Evolutionary conservation across 208 protist species (phyloP).

Genomic region (Leishmania martiniquensis): DNA sequence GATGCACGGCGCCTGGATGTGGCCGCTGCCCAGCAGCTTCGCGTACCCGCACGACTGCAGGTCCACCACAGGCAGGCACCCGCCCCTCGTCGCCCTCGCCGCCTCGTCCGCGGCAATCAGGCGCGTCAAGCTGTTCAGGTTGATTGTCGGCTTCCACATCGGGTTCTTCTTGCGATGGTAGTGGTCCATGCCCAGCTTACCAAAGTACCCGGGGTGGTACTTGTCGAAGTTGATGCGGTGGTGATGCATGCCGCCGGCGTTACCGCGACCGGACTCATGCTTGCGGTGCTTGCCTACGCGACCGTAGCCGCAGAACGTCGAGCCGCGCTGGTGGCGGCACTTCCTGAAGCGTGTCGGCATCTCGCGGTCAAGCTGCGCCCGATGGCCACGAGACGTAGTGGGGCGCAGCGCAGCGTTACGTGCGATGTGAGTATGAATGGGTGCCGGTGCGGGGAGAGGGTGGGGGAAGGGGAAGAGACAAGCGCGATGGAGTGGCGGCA

Average conservation of each 20-base stretch:
- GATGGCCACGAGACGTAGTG: background rate
- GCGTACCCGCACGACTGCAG: slow-evolving; percentile 96
- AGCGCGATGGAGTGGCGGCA: background rate
- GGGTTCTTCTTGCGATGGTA: slow-evolving; percentile 95
- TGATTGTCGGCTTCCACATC: slow-evolving; percentile 97
- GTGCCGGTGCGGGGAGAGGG: background rate
- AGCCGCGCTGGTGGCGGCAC: slow-evolving; percentile 93
- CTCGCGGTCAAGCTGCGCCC: background rate
- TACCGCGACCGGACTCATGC: slow-evolving; percentile 99
- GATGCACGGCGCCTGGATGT: slow-evolving; percentile 98
- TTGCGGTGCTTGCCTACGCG: slow-evolving; percentile 99
- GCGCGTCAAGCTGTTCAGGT: slow-evolving; percentile 99
- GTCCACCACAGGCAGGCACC: slow-evolving; percentile 98
- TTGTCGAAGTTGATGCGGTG: slow-evolving; percentile 99
- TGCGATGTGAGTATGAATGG: background rate
- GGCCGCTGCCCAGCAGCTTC: slow-evolving; percentile 99
- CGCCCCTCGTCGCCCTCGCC: slow-evolving; percentile 62
- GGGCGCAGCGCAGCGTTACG: background rate
- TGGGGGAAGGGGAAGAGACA: background rate
- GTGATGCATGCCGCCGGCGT: slow-evolving; percentile 99
- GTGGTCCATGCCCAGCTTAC: slow-evolving; percentile 99
- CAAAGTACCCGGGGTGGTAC: slow-evolving; percentile 99
- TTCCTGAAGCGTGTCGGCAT: slow-evolving; percentile 95
- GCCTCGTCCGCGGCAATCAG: slow-evolving; percentile 95
- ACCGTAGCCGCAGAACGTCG: slow-evolving; percentile 92